A percentile compares a stretch with the other conserved stretches of the same genome.
phyloP scores from a whole-genome alignment of 73 alveolate genomes.

The Tetrahymena thermophila region DNA sequence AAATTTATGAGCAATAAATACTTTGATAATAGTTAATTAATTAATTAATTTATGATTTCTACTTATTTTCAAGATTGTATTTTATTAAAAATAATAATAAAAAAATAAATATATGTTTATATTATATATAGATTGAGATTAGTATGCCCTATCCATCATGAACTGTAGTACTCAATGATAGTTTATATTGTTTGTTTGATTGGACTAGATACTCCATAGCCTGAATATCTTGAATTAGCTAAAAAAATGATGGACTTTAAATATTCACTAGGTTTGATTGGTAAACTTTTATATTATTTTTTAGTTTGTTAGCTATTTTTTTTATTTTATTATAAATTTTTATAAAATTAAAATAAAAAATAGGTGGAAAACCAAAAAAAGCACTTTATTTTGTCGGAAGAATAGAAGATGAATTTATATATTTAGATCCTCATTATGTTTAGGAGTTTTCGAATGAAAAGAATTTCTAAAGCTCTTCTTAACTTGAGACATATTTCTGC shows the following conservation, averaged over 20 bases:
- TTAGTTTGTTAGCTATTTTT: background rate
- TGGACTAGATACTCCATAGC: conserved; percentile 33
- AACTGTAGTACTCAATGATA: background rate
- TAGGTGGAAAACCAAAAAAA: conserved; percentile 27
- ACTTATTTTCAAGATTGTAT: background rate
- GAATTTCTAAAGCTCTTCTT: background rate
- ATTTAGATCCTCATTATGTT: conserved; percentile 48
- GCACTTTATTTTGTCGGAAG: conserved; percentile 36
- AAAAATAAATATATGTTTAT: no score
- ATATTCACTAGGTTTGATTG: conserved; percentile 31
- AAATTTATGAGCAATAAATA: no score
- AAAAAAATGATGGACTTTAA: conserved; percentile 31
- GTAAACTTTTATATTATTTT: background rate
- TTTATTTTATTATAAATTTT: no score
- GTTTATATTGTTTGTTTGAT: background rate
- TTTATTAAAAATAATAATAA: background rate
- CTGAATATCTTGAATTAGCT: background rate
- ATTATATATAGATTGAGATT: background rate
- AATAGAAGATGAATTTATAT: conserved; percentile 25
- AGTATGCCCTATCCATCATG: conserved; percentile 13
- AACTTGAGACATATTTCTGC: background rate
- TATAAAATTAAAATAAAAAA: background rate
- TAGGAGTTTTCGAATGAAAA: conserved; percentile 9
- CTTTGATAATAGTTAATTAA: background rate
- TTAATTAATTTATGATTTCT: conserved; percentile 7